Base-by-base conservation (phyloP, 2,329 filamentous ascomycete genomes). In the Ophiocordyceps camponoti-floridani region DNA sequence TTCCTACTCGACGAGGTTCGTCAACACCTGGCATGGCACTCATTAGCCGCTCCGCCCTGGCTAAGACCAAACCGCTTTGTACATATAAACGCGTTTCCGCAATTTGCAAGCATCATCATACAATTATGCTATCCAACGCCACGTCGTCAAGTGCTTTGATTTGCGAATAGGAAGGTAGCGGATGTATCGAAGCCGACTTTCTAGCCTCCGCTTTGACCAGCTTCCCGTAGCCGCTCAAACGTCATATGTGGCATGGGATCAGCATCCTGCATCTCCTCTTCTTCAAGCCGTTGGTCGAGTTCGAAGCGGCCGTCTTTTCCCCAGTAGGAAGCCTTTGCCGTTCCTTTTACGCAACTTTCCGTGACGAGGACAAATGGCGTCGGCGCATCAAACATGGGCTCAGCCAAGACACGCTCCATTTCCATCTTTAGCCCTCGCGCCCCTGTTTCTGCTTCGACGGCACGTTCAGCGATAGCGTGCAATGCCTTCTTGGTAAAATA, bases 401-500 rank as follows among this genome's bases (percentile, higher is more conserved):
- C 84, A 4, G 78, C 79, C 11, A 89, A 66, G 8, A 89, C 75
- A 2, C 79, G 73, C 59, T 89, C 84, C 71, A 89, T 79, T 55
- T 87, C 82, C 59, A 84, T 85, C 54, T 85, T 80, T 14, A 91
- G 63, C 0, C 79, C 84, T 35, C 84, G 71, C 1, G 84, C 84
- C 3, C 91, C 91, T 0, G 89, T 95, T 46, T 68, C 69, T 18
- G 72, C 66, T 49, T 64, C 62, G 37, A 68, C 63, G 27, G 81
- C 82, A 38, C 72, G 64, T 48, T 79, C 74, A 3, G 91, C 89
- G 47, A 98, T 78, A 43, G 84, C 83, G 49, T 79, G 72, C n/a
- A 96, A 66, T 0, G 89, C 83, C 7, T 78, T 77, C 4, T 77
- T 81, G 0, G 89, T 95, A 63, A 96, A 93, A 51, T 76, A 77